Base-by-base conservation (phyloP, 2,329 filamentous ascomycete species). In the Trichoderma breve region DNA sequence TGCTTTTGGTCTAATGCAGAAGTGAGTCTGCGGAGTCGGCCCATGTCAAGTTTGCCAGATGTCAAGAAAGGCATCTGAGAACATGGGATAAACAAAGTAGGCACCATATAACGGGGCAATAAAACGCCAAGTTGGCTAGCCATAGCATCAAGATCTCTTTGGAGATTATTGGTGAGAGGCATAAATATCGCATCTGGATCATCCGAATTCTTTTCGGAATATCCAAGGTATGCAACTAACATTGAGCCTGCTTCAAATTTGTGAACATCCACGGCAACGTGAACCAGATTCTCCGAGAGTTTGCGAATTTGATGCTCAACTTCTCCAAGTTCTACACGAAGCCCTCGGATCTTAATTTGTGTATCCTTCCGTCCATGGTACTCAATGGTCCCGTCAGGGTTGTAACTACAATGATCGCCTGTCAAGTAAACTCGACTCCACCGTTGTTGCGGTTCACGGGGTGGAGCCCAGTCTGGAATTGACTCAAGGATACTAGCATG, bases 21-120 rank as follows among this genome's bases (percentile, higher is more conserved):
- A 36, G 53, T 57, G 3, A 60, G 43, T 14, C 30, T 53, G 34
- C 53, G 60, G 9, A 68, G 62, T 12, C 15, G 39, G 11, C 61
- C 66, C 39, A 62, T 62, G 36, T 76, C 72, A 2, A 74, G 36
- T 70, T 76, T 76, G 12, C 63, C 69, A 6, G 75, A 75, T 15
- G 73, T 53, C 4, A 72, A 67, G 55, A 70, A 57, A 21, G 74
- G 75, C 71, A 76, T 74, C 47, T 70, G 72, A 6, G 18, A 15
- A 34, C 73, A 74, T 24, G 71, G 74, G 11, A 76, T 74, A 30
- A 71, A 76, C 12, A 72, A 36, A 9, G 74, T 70, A 6, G 75
- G 75, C 2, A 76, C 55, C 75, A 76, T 76, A 60, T 76, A 76
- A 8, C 51, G 36, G 7, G 75, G 75, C 28, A 76, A 67, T 3